These are phyloP conservation scores for Gonapodya prolifera DNA, from an alignment of 192 early-diverging fungal species.

Conservation along the genomic window DNA sequence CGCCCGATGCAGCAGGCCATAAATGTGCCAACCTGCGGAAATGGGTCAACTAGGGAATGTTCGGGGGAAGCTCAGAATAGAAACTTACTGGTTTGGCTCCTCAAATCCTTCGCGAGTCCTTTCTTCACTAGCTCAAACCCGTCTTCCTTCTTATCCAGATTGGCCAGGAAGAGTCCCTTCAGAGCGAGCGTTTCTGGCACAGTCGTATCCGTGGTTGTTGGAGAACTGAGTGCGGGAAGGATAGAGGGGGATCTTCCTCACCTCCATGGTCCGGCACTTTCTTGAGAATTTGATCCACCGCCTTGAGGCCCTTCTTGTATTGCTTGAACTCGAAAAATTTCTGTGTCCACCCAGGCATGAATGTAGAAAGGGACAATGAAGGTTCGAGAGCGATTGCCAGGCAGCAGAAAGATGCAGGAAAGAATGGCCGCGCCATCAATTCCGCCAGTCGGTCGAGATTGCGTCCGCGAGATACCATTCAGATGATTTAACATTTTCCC, in stretches of 20 bases:
- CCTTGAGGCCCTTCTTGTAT: constrained; percentile 90
- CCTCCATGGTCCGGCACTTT: constrained; percentile 87
- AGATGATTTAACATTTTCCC: no score
- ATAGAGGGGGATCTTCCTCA: constrained; percentile 14
- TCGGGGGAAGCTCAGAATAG: not conserved
- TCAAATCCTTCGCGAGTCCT: constrained; percentile 66
- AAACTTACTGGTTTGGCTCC: constrained; percentile 70
- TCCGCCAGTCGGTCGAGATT: no score
- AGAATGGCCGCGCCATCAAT: no score
- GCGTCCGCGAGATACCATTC: no score
- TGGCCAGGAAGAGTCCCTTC: constrained; percentile 84
- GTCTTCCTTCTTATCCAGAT: constrained; percentile 85
- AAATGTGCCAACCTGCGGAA: constrained; percentile 78
- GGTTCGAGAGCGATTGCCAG: no score
- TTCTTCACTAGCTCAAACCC: constrained; percentile 75
- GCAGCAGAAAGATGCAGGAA: no score
- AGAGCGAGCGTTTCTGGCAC: constrained; percentile 76
- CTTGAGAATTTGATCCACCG: constrained; percentile 81
- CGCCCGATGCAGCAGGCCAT: constrained; percentile 77
- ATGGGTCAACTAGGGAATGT: not conserved
- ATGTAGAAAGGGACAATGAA: no score
- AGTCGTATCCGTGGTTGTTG: not conserved
- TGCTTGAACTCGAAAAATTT: constrained; percentile 91
- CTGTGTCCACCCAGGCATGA: no score
- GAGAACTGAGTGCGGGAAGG: not conserved